phyloP scores from a whole-genome alignment of 768 basidiomycete genomes.

The Pulveroboletus sp. region DNA sequence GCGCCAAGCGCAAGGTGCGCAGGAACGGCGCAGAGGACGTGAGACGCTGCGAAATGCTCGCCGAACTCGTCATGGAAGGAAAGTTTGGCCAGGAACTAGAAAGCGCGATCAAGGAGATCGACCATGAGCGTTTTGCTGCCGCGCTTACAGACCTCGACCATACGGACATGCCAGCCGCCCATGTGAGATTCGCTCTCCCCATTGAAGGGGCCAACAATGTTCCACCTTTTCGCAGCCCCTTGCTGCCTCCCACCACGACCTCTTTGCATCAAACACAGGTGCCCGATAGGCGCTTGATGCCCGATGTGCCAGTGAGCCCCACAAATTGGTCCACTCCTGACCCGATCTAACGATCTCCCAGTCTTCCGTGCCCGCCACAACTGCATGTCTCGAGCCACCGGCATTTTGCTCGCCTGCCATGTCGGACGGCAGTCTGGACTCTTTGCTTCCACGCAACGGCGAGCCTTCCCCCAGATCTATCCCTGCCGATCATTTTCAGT shows the following conservation, averaged over 20 bases:
- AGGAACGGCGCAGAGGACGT: slow-evolving; percentile 48
- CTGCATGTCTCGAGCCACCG: slow-evolving; percentile 3
- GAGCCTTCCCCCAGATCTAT: no score
- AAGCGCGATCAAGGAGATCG: slow-evolving; percentile 39
- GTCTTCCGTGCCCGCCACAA: slow-evolving; percentile 1
- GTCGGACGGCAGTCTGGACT: not conserved
- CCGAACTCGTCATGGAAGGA: slow-evolving; percentile 48
- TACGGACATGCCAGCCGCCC: no score
- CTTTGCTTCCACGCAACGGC: slow-evolving; percentile 1
- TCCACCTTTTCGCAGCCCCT: slow-evolving; percentile 27
- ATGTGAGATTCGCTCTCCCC: not conserved
- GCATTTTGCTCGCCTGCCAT: not conserved
- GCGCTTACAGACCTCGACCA: not conserved
- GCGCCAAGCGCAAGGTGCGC: slow-evolving; percentile 49
- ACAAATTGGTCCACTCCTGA: not conserved
- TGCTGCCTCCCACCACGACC: slow-evolving; percentile 25
- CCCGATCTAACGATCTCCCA: slow-evolving; percentile 4
- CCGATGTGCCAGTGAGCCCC: slow-evolving; percentile 19
- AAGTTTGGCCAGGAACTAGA: slow-evolving; percentile 49
- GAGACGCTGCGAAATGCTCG: slow-evolving; percentile 48
- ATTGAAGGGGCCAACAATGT: slow-evolving; percentile 7
- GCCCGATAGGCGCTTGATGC: not conserved
- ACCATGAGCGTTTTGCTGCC: slow-evolving; percentile 1
- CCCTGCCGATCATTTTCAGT: slow-evolving; percentile 8
- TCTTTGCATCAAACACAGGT: not conserved